Evolutionary conservation across 768 basidiomycete species (phyloP), one percentile per base, ranked within the genome.

Genomic region (Suillus discolor): DNA sequence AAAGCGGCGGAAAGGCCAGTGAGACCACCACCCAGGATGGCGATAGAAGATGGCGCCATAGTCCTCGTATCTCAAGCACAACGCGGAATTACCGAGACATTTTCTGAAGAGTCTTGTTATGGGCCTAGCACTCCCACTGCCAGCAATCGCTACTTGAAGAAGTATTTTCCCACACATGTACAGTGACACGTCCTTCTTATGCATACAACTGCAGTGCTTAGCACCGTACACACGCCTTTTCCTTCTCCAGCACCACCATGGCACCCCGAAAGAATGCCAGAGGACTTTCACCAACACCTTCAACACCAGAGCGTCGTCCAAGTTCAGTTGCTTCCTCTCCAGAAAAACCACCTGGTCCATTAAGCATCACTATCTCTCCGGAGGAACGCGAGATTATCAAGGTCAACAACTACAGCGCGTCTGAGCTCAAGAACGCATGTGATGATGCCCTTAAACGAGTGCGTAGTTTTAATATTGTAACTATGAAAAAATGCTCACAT

Each of bases 401-500:
- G 72, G 84, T 89, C 66, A 89, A 89, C 78, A 85, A 84, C 68
- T 80, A 81, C 5, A 88, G 79, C 71, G 64, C 79, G 44, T 83
- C 82, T 20, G 88, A 89, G 68, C 81, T 89, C 69, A 89, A 89
- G 77, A 87, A 89, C 70, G 84, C 88, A 20, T 89, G 87, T 67
- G 96, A 99, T 77, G 96, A 99, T 79, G 90, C 90, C 54, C 80
- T 98, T 65, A 94, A 93, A 78, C 90, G 93, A 72, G 96, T 97
- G 74, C 57, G 87, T 80, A 44, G 42, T 18, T 28, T 45, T 61
- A 34, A 13, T 44, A 49, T 57, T 47, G 62, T 6, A 1, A 8
- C n/a, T n/a, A 62, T 16, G 4, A 39, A n/a, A 15, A 25, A 8
- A 3, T 42, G 28, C 16, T 64, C 44, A 55, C 62, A 41, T 61